Conservation (phyloP, 192 early-diverging fungal genomes). For the Paraglomus brasilianum region DNA sequence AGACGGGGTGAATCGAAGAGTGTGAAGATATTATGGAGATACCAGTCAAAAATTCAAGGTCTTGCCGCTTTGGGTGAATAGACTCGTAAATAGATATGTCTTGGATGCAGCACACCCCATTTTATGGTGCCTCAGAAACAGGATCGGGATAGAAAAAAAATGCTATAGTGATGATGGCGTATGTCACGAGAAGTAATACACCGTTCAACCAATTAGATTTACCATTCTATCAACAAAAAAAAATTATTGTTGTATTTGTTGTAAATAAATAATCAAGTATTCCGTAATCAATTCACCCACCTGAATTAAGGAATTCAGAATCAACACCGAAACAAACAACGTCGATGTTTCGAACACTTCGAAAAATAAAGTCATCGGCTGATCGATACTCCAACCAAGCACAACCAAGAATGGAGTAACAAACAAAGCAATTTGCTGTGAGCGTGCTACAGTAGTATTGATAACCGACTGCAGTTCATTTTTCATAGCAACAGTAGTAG, state of each 20-base stretch:
- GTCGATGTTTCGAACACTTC: slow-evolving; percentile 74
- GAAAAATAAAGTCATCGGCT: slow-evolving; percentile 80
- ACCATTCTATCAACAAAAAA: slow-evolving; percentile 63
- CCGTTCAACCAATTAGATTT: slow-evolving; percentile 93
- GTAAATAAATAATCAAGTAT: not conserved
- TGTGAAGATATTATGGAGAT: no score
- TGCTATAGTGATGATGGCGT: slow-evolving; percentile 81
- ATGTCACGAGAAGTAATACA: slow-evolving; percentile 71
- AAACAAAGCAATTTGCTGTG: slow-evolving; percentile 78
- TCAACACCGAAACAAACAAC: slow-evolving; percentile 71
- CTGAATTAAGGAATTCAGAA: slow-evolving; percentile 72
- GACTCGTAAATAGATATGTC: no score
- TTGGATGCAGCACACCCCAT: no score
- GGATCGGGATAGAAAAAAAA: slow-evolving; percentile 67
- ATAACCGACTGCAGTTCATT: slow-evolving; percentile 86
- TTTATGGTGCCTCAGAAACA: no score
- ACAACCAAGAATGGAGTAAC: slow-evolving; percentile 68
- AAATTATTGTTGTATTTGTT: not conserved
- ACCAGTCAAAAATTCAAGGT: no score
- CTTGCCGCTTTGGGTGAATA: no score
- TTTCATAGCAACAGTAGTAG: slow-evolving; percentile 68
- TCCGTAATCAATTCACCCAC: slow-evolving; percentile 5
- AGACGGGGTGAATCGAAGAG: no score
- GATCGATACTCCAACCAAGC: slow-evolving; percentile 77
- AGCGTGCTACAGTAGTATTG: slow-evolving; percentile 36